Evolutionary conservation across 768 basidiomycete species (phyloP), one percentile per base, ranked within the genome.

Genomic region (Podaxis sp.): DNA sequence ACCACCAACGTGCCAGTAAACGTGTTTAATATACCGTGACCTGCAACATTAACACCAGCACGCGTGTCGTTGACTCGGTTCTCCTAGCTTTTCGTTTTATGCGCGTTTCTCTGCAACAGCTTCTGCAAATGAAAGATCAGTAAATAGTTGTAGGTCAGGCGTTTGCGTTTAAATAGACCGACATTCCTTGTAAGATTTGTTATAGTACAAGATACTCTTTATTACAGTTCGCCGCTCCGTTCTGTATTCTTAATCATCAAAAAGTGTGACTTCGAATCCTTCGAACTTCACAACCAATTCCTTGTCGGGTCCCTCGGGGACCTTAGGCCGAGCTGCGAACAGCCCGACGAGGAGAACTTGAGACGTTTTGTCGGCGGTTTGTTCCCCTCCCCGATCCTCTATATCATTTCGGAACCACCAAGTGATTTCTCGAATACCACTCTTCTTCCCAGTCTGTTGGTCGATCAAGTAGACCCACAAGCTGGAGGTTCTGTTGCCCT

Each of bases 371-470:
- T 52, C 46, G 4, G 63, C 63, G 1, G 46, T n/a, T 8, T 56
- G 55, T 15, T 63, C 65, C n/a, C 41, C 49, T 1, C 8, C 22
- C 8, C 8, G 7, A 17, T 58, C 65, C 11, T 65, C 63, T 12
- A 72, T 63, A 56, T 73, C 73, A 55, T 72, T 69, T 48, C 73
- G 65, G 62, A 74, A 74, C 69, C 69, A 74, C 73, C 73, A 74
- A 30, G 73, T 74, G 20, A 74, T 67, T 60, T 74, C 73, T 38
- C 73, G 64, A 38, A 74, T 73, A 0, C 73, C 73, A 37, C 66
- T 36, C 64, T 73, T 73, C 60, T 74, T 70, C 12, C 73, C 73
- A 6, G 72, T 74, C 56, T 72, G 68, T 30, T 69, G 68, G 46
- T 74, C 66, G 61, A 75, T 58, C 59, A 72, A 64, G 56, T 73